A percentile compares a stretch with the other conserved stretches of the same genome.
Conservation (phyloP, 2,329 filamentous ascomycete species). For the Nigrograna mackinnonii region DNA sequence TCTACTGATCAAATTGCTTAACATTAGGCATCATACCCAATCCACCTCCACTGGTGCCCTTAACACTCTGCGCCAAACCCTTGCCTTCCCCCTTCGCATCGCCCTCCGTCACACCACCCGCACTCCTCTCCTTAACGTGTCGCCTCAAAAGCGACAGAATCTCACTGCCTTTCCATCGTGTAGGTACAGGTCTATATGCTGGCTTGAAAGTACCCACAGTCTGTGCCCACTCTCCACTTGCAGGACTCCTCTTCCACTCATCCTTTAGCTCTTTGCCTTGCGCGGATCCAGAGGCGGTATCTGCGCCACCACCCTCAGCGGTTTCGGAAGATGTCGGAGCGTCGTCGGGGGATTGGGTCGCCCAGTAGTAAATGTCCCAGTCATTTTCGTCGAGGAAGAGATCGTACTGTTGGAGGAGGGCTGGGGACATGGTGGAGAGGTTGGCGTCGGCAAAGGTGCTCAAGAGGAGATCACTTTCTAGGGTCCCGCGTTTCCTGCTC, state of each 20-base stretch:
- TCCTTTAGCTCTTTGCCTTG: slow-evolving; percentile 49
- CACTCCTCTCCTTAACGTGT: slow-evolving; percentile 76
- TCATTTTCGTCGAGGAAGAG: slow-evolving; percentile 97
- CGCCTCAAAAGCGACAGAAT: slow-evolving; percentile 74
- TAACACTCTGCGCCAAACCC: slow-evolving; percentile 33
- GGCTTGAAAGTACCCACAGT: slow-evolving; percentile 94
- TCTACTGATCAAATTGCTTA: slow-evolving; percentile 48
- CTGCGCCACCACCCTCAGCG: slow-evolving; percentile 55
- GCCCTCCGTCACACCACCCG: slow-evolving; percentile 56
- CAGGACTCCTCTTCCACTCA: slow-evolving; percentile 55
- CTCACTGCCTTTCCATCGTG: slow-evolving; percentile 82
- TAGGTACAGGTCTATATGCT: slow-evolving; percentile 87
- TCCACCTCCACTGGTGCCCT: slow-evolving; percentile 42
- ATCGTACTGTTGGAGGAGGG: slow-evolving; percentile 84
- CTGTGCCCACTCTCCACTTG: slow-evolving; percentile 89
- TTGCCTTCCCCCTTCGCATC: slow-evolving; percentile 37
- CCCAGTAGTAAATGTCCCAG: slow-evolving; percentile 99
- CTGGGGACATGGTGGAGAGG: slow-evolving; percentile 71
- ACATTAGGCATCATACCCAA: slow-evolving; percentile 57
- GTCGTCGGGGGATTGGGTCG: slow-evolving; percentile 72
- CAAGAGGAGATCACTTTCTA: slow-evolving; percentile 93
- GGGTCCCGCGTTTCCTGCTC: slow-evolving; percentile 91
- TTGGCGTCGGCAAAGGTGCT: slow-evolving; percentile 89
- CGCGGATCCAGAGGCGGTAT: slow-evolving; percentile 46
- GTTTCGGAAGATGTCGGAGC: slow-evolving; percentile 61